phyloP scores from a whole-genome alignment of 2,329 filamentous ascomycete genomes.

The Penicillium sp. region DNA sequence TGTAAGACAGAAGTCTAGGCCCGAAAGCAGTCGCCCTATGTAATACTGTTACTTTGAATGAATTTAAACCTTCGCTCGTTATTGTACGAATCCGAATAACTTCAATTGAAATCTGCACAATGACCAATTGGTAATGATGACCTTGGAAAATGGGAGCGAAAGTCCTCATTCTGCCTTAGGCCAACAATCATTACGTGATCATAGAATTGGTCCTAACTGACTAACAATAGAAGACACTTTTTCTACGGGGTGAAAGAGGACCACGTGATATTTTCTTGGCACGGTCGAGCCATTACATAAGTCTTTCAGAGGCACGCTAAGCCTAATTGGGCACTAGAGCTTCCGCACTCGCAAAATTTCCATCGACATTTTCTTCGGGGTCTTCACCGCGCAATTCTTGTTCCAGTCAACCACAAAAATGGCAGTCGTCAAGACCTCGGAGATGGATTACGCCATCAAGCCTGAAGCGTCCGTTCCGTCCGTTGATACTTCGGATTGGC shows the following conservation, averaged over 20 bases:
- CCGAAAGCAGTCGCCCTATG: background rate
- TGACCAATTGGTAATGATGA: too few species aligned
- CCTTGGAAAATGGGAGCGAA: too few species aligned
- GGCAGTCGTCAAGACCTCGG: constrained; percentile 56
- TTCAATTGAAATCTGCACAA: too few species aligned
- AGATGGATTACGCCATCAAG: constrained; percentile 85
- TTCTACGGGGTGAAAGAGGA: too few species aligned
- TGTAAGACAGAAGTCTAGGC: background rate
- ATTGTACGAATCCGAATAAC: background rate
- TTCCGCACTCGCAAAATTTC: constrained; percentile 32
- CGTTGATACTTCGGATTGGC: constrained; percentile 87
- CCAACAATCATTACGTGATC: too few species aligned
- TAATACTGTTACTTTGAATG: background rate
- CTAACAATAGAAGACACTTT: too few species aligned
- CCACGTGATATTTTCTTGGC: too few species aligned
- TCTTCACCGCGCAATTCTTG: constrained; percentile 21
- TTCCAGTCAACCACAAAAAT: constrained; percentile 30
- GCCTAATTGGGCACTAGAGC: constrained; percentile 21
- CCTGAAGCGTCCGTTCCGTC: constrained; percentile 77
- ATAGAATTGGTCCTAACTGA: too few species aligned
- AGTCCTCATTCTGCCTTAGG: too few species aligned
- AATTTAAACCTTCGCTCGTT: too few species aligned
- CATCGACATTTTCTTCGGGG: constrained; percentile 25
- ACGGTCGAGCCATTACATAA: background rate
- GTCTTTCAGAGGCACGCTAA: constrained; percentile 15